Conservation (phyloP, 805 yeast genomes). For the Grigorovia humatica region DNA sequence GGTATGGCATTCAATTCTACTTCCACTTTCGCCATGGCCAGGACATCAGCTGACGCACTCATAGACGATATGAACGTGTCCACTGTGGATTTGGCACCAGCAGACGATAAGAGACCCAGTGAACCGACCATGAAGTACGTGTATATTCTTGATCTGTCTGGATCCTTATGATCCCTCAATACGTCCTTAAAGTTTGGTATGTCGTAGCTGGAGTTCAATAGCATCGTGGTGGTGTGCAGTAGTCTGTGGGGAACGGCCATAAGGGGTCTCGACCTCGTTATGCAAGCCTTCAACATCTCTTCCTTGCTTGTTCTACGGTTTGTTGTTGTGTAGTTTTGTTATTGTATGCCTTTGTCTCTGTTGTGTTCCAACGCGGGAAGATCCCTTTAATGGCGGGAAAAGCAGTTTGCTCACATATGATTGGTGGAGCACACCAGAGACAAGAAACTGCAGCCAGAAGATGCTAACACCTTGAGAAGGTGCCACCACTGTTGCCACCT, state of each 20-base stretch:
- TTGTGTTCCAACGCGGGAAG: background rate
- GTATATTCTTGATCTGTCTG: conserved; percentile 74
- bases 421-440: too few relatives aligned
- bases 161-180: conserved; percentile 57
- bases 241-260: background rate
- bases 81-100: conserved; percentile 92
- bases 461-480: too few relatives aligned
- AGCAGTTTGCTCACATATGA: too few relatives aligned
- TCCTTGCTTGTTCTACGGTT: too few relatives aligned
- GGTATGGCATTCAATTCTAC: conserved; percentile 90
- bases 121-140: conserved; percentile 98
- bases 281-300: background rate
- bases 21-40: conserved; percentile 99
- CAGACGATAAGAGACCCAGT: conserved; percentile 80
- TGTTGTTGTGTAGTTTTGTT: too few relatives aligned
- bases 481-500: too few relatives aligned
- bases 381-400: background rate
- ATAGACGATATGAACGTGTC: conserved; percentile 84
- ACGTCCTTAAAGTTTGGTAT: conserved; percentile 85
- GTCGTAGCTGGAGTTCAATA: conserved; percentile 64
- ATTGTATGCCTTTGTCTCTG: background rate
- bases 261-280: background rate
- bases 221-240: conserved; percentile 18
- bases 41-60: conserved; percentile 98
- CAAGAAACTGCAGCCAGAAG: too few relatives aligned